Conservation (phyloP, 1,139 yeast species). For the Wickerhamiella infanticola region DNA sequence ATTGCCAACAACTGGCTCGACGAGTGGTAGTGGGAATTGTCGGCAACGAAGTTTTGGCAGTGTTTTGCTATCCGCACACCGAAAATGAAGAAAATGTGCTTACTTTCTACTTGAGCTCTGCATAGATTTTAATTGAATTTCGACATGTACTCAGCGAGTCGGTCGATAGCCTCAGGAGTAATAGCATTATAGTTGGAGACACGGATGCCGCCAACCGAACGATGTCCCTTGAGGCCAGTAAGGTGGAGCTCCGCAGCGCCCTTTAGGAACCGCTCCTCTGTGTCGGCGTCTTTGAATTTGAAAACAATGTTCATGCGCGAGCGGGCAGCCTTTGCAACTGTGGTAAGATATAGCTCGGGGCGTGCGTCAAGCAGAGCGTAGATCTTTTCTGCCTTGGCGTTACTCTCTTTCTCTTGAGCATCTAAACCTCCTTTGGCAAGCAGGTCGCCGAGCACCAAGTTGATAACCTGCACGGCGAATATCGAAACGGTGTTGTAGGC, state of each 20-base stretch:
- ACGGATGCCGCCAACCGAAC: conserved; percentile 95
- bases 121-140: conserved; percentile 39
- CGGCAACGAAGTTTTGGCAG: conserved; percentile 19
- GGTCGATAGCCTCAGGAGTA: conserved; percentile 43
- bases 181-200: conserved; percentile 85
- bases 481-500: conserved; percentile 93
- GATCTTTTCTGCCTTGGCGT: conserved; percentile 41
- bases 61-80: conserved; percentile 22
- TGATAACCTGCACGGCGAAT: conserved; percentile 72
- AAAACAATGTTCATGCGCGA: conserved; percentile 91
- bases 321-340: conserved; percentile 49
- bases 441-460: conserved; percentile 55
- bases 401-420: conserved; percentile 42
- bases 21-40: conserved; percentile 23
- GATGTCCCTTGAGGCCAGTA: conserved; percentile 81
- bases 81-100: conserved; percentile 16
- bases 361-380: conserved; percentile 51
- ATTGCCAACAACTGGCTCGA: conserved; percentile 17
- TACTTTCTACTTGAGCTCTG: conserved; percentile 13
- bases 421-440: conserved; percentile 45
- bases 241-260: conserved; percentile 43
- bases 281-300: conserved; percentile 41
- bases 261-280: conserved; percentile 52
- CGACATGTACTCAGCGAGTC: conserved; percentile 42
- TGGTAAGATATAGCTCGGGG: conserved; percentile 48